phyloP scores from a whole-genome alignment of 371 early-diverging fungal genomes.

The Coemansia linderi region DNA sequence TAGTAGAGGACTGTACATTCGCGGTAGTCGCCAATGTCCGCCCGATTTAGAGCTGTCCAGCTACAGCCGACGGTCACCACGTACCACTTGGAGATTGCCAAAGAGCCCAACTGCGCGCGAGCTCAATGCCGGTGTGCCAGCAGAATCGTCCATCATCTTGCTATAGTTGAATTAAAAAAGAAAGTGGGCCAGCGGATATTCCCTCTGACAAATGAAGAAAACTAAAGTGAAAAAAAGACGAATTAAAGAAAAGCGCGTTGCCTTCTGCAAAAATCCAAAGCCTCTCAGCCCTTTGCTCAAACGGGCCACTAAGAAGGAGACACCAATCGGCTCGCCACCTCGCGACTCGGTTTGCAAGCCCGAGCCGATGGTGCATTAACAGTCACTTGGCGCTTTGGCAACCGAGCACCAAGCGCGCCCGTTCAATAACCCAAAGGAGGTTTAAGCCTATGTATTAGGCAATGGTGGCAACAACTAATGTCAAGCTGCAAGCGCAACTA shows the following conservation, averaged over 20 bases:
- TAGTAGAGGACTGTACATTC: neutral
- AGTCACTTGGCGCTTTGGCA: no score
- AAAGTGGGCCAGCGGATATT: slow-evolving; percentile 2
- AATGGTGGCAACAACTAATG: no score
- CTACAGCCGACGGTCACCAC: neutral
- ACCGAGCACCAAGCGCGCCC: no score
- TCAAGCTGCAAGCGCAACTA: no score
- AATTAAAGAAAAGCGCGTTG: neutral
- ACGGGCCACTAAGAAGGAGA: neutral
- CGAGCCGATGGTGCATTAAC: no score
- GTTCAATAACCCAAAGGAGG: no score
- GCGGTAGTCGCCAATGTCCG: neutral
- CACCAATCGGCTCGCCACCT: neutral
- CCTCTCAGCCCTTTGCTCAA: neutral
- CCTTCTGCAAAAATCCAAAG: neutral
- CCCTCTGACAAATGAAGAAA: slow-evolving; percentile 5
- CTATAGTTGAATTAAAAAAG: neutral
- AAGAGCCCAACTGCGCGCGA: slow-evolving; percentile 41
- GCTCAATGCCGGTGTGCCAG: slow-evolving; percentile 43
- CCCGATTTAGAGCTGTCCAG: neutral
- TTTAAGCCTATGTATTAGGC: no score
- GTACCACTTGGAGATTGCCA: slow-evolving; percentile 31
- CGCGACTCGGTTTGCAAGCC: neutral
- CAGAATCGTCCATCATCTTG: slow-evolving; percentile 50
- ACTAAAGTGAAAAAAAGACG: neutral